phyloP scores from a whole-genome alignment of 768 basidiomycete genomes.

The Antrodiella citrinella region DNA sequence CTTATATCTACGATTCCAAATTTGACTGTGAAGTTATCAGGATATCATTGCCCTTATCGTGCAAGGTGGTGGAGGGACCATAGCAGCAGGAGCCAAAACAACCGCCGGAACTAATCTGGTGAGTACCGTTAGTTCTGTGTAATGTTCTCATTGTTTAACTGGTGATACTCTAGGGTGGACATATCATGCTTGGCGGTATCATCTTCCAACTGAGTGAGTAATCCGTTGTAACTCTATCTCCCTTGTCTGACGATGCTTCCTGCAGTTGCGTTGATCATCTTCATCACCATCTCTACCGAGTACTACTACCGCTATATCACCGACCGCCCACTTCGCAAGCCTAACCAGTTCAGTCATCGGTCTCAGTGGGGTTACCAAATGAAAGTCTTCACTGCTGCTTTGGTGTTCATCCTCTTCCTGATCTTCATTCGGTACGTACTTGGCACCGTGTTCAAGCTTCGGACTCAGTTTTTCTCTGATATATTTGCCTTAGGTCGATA shows the following conservation, averaged over 20 bases:
- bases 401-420: slow-evolving; percentile 28
- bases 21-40: slow-evolving; percentile 7
- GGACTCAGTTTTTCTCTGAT: slow-evolving; percentile 9
- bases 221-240: too few relatives aligned
- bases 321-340: slow-evolving; percentile 25
- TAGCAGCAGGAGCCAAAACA: slow-evolving; percentile 27
- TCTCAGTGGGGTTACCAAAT: slow-evolving; percentile 13
- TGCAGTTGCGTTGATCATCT: slow-evolving; percentile 33
- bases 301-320: slow-evolving; percentile 33
- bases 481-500: slow-evolving; percentile 25
- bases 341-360: slow-evolving; percentile 1
- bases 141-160: background rate
- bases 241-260: too few relatives aligned
- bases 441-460: too few relatives aligned
- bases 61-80: slow-evolving; percentile 57
- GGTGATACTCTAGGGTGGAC: slow-evolving; percentile 39
- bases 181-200: slow-evolving; percentile 60
- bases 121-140: slow-evolving; percentile 7
- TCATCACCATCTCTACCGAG: slow-evolving; percentile 33
- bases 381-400: slow-evolving; percentile 25
- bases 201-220: slow-evolving; percentile 45
- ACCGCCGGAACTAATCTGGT: slow-evolving; percentile 17
- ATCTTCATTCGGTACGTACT: slow-evolving; percentile 51
- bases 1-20: background rate
- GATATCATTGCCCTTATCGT: slow-evolving; percentile 56